These are phyloP conservation scores for Calonectria pseudoreteaudii DNA, from an alignment of 2,329 filamentous ascomycete genomes.

Conservation along the genomic window DNA sequence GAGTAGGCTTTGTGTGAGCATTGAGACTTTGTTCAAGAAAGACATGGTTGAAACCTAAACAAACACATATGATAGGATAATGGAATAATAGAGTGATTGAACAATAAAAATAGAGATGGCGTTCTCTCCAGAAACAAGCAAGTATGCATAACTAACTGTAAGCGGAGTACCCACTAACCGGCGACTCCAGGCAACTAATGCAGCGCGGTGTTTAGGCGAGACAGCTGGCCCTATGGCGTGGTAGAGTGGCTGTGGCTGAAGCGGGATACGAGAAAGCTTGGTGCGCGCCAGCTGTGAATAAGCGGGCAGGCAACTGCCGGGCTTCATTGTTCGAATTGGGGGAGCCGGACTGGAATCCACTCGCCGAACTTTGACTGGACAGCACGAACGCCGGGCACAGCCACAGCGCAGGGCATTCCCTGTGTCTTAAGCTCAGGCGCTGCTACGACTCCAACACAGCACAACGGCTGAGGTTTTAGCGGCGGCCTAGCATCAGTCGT, in stretches of 20 bases:
- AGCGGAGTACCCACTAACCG: neutral
- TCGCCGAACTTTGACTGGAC: neutral
- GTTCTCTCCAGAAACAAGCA: neutral
- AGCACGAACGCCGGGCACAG: neutral
- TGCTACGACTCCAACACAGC: neutral
- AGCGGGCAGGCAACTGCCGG: neutral
- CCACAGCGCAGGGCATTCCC: neutral
- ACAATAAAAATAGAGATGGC: neutral
- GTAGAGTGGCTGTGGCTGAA: neutral
- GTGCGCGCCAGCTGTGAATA: neutral
- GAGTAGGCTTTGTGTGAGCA: neutral
- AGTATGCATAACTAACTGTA: neutral
- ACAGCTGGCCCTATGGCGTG: neutral
- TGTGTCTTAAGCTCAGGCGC: neutral
- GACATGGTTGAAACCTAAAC: neutral
- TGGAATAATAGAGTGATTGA: neutral
- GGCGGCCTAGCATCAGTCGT: neutral
- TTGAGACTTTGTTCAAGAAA: neutral
- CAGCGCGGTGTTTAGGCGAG: neutral
- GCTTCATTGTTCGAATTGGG: neutral
- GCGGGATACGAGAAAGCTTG: neutral
- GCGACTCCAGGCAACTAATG: neutral
- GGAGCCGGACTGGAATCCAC: neutral
- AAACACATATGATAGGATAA: neutral
- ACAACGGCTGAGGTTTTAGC: constrained; percentile 1